Conservation (phyloP, 345 rosid genomes). For the Carallia brachiata region DNA sequence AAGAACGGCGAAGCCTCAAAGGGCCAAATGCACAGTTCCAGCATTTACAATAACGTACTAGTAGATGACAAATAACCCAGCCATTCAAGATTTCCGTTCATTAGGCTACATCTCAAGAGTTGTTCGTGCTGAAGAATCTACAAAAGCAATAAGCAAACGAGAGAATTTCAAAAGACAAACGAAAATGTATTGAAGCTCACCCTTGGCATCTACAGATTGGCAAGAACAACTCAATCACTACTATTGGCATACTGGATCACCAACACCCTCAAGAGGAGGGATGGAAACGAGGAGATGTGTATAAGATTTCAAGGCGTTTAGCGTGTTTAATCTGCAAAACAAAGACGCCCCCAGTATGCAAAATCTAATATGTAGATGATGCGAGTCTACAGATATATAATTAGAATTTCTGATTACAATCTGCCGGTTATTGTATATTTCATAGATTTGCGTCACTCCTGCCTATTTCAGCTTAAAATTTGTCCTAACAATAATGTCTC, state of each 20-base stretch:
- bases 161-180: neutral
- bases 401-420: too few relatives aligned
- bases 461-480: too few relatives aligned
- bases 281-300: slow-evolving; percentile 76
- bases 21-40: too few relatives aligned
- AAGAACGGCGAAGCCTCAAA: too few relatives aligned
- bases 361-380: too few relatives aligned
- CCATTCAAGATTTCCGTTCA: slow-evolving; percentile 64
- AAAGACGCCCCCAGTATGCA: too few relatives aligned
- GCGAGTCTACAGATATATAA: too few relatives aligned
- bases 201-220: too few relatives aligned
- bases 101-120: slow-evolving; percentile 40
- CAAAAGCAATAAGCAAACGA: neutral
- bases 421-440: too few relatives aligned
- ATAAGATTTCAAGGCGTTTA: slow-evolving; percentile 41
- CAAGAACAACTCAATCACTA: too few relatives aligned
- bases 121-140: slow-evolving; percentile 61
- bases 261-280: slow-evolving; percentile 57
- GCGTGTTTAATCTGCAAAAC: slow-evolving; percentile 39
- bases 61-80: slow-evolving; percentile 85
- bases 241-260: slow-evolving; percentile 59
- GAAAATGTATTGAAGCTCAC: neutral
- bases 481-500: too few relatives aligned
- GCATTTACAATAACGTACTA: slow-evolving; percentile 33
- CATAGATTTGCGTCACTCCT: too few relatives aligned